Evolutionary conservation across 768 basidiomycete species (phyloP), one percentile per base, ranked within the genome.

Genomic region (Calocera viscosa): DNA sequence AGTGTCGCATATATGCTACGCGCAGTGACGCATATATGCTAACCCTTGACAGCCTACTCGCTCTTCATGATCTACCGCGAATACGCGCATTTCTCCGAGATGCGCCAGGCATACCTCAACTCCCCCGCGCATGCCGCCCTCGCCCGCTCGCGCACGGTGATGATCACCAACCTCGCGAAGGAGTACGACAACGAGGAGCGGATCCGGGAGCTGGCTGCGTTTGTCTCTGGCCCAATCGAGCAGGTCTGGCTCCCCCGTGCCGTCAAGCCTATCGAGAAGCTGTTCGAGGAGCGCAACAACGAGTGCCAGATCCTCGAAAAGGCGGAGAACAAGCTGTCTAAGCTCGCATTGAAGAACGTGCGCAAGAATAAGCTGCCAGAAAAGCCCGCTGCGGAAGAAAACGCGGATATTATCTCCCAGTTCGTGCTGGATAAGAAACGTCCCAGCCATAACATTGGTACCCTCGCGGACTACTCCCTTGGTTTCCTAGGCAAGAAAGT

Each of bases 401-500:
- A 60, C 53, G 53, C 5, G 5, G 53, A 32, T 60, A 5, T 60
- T 26, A 60, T 32, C 24, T 12, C 53, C 53, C 14, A 60, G 53
- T 60, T 28, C 53, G 53, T 60, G 14, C 53, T 22, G 24, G 26
- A 60, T 5, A 60, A 60, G 53, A 60, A 60, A 26, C 53, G 11
- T 10, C 53, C 53, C 30, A 60, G 53, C 53, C 53, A 60, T 19
- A 14, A 60, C 26, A 66, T 41, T 26, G 66, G 49, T 71, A 70
- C 53, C 7, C 53, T 60, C 22, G 53, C 53, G 66, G 76, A 74
- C 74, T 73, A 72, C 11, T 75, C 74, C 26, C 72, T 79, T 65
- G 75, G 75, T 1, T 67, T 77, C 43, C 72, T 74, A 2, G 80
- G 80, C 38, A 66, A 77, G 65, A 79, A 79, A 69, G 77, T 79